These are phyloP conservation scores for Nigrospora sphaerica DNA, from an alignment of 2,329 filamentous ascomycete genomes.

Conservation along the genomic window DNA sequence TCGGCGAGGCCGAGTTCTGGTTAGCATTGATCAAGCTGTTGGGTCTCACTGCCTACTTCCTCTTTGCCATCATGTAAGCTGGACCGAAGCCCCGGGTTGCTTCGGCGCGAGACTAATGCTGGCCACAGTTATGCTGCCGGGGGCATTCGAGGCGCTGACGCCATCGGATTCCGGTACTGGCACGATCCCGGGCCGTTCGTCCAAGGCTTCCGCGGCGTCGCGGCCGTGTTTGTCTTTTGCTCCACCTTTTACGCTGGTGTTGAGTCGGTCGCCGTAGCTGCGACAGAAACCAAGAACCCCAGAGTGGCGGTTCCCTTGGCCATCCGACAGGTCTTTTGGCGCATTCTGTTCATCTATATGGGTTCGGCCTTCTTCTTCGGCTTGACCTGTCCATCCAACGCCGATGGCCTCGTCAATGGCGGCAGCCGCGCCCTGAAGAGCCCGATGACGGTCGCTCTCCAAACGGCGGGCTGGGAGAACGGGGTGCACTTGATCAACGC, in stretches of 20 bases:
- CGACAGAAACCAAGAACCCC: slow-evolving; percentile 54
- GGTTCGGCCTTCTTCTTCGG: slow-evolving; percentile 69
- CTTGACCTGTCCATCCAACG: slow-evolving; percentile 65
- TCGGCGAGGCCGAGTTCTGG: slow-evolving; percentile 78
- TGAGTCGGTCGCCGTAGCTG: slow-evolving; percentile 55
- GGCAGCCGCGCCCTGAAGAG: slow-evolving; percentile 58
- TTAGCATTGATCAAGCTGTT: slow-evolving; percentile 65
- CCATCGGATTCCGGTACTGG: slow-evolving; percentile 67
- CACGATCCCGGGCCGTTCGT: slow-evolving; percentile 62
- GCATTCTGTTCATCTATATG: slow-evolving; percentile 59
- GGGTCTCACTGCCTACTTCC: slow-evolving; percentile 63
- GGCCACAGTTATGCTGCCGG: slow-evolving; percentile 53
- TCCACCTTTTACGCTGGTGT: slow-evolving; percentile 64
- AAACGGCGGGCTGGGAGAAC: slow-evolving; percentile 65
- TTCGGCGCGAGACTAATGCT: slow-evolving; percentile 2
- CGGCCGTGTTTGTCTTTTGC: slow-evolving; percentile 61
- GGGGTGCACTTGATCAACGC: slow-evolving; percentile 74
- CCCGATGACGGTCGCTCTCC: slow-evolving; percentile 67
- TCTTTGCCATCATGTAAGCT: slow-evolving; percentile 59
- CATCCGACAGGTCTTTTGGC: slow-evolving; percentile 54
- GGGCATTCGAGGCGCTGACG: slow-evolving; percentile 53
- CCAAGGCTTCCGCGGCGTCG: slow-evolving; percentile 59
- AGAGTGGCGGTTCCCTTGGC: slow-evolving; percentile 47
- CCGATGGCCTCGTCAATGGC: slow-evolving; percentile 54
- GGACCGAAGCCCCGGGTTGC: not conserved